phyloP scores from a whole-genome alignment of 306 rosid genomes.

The Vicia sativa region DNA sequence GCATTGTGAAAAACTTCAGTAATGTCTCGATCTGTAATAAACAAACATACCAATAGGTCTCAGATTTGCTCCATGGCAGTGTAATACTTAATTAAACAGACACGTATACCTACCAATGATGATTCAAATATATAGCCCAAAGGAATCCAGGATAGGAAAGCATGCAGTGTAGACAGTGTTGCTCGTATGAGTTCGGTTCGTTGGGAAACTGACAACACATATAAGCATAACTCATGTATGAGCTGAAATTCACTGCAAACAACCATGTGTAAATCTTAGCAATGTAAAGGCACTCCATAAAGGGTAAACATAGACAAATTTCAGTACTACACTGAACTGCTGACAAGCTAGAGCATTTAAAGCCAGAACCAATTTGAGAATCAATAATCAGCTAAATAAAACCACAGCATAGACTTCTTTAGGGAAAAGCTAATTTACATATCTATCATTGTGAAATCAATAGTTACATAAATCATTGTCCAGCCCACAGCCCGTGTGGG shows the following conservation, averaged over 20 bases:
- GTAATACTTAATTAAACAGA: slow-evolving; percentile 21
- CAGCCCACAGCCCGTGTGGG: background rate
- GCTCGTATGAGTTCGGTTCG: slow-evolving; percentile 92
- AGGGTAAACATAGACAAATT: background rate
- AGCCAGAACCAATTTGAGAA: slow-evolving; percentile 4
- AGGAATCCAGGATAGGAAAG: slow-evolving; percentile 98
- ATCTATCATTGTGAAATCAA: background rate
- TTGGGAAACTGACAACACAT: slow-evolving; percentile 91
- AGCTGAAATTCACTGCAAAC: slow-evolving; percentile 93
- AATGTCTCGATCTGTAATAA: slow-evolving; percentile 85
- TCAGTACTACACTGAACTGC: background rate
- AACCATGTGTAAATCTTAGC: slow-evolving; percentile 46
- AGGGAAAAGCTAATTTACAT: background rate
- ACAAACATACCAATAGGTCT: slow-evolving; percentile 29
- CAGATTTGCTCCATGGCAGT: slow-evolving; percentile 22
- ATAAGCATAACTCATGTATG: slow-evolving; percentile 96
- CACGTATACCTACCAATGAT: slow-evolving; percentile 64
- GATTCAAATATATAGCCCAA: slow-evolving; percentile 97
- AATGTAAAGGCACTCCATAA: slow-evolving; percentile 1
- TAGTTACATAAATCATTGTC: background rate
- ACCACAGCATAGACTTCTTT: background rate
- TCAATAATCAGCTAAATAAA: background rate
- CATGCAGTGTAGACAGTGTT: slow-evolving; percentile 91
- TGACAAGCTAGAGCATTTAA: background rate
- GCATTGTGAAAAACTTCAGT: slow-evolving; percentile 78